Evolutionary conservation across 2,329 filamentous ascomycete species (phyloP), one percentile per base, ranked within the genome.

Genomic region (Sodiomyces alkalinus): DNA sequence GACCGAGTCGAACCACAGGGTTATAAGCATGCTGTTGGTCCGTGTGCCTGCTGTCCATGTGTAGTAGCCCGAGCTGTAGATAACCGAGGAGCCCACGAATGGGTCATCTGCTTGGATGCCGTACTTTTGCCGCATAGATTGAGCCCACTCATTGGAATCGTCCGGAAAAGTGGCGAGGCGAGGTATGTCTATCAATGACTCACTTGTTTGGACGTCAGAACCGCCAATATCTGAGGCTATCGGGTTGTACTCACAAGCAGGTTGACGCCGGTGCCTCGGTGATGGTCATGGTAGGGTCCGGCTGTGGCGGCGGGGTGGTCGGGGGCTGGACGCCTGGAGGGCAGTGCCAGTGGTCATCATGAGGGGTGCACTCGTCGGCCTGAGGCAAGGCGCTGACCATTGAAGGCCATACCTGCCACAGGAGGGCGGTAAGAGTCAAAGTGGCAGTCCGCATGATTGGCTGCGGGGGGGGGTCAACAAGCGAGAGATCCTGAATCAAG

Each of bases 311-410:
- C 19, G 27, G 27, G 20, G 13, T 3, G 4, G 21, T 14, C 8
- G 27, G 27, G 16, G 23, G 21, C 12, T 23, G 21, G 12, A 29
- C 16, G 7, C 27, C 27, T 10, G 15, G 15, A 17, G 27, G 27
- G 24, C 39, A 41, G 20, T 41, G 29, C 22, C 29, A 30, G 22
- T 30, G 29, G 12, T 30, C 29, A 7, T 23, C 29, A 26, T 30
- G 22, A 1, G 22, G 14, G 6, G 22, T 26, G 19, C 28, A 30
- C 17, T 19, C 17, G 12, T 24, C n/a, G n/a, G 19, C 19, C 19
- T n/a, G n/a, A n/a, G n/a, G n/a, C n/a, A n/a, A n/a, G n/a, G n/a
- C n/a, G n/a, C n/a, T n/a, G n/a, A n/a, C n/a, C n/a, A n/a, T n/a
- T n/a, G n/a, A n/a, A n/a, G n/a, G n/a, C n/a, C n/a, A n/a, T n/a